Evolutionary conservation across 352 stramenopile genomes (phyloP), one percentile per base, ranked within the genome.

Genomic region (Phytophthora capsici): DNA sequence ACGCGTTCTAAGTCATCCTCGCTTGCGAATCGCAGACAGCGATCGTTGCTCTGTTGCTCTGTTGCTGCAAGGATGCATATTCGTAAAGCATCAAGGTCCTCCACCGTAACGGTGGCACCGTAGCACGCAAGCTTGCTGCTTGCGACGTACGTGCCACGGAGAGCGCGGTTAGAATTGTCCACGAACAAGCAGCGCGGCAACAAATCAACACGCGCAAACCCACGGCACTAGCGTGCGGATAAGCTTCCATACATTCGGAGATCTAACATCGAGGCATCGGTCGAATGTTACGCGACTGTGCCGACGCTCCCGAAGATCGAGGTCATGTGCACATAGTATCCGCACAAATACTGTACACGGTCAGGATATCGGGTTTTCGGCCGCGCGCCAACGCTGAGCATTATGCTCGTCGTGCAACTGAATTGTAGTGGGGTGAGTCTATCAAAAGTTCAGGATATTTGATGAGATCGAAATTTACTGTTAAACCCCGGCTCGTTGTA

Each of bases 111-210:
- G n/a, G n/a, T n/a, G n/a, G n/a, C n/a, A n/a, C n/a, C n/a, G n/a
- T n/a, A n/a, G n/a, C 26, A 30, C 26, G 26, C 26, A 30, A 30
- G 26, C 26, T 30, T 30, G 26, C 26, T 28, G 25, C 25, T 28
- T 28, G 25, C 47, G 7, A 22, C 44, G 34, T 60, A 47, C 34
- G 48, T 71, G 55, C 63, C 37, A 45, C 50, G 37, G 46, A 56
- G 28, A 51, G 34, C 26, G 28, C 40, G 44, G 22, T 16, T 22
- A 50, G 49, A 73, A 74, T 17, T 55, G 53, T 72, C 57, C 44
- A 49, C 32, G 66, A 75, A 67, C 61, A 23, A 14, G 67, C 67
- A 56, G 36, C 43, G 60, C 53, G 49, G 49, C 32, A 54, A 74
- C 60, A 69, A 60, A 65, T 69, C 43, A 52, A 67, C 43, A 46